These are phyloP conservation scores for Filobasidium wieringae DNA, from an alignment of 768 basidiomycete species.

Conservation along the genomic window DNA sequence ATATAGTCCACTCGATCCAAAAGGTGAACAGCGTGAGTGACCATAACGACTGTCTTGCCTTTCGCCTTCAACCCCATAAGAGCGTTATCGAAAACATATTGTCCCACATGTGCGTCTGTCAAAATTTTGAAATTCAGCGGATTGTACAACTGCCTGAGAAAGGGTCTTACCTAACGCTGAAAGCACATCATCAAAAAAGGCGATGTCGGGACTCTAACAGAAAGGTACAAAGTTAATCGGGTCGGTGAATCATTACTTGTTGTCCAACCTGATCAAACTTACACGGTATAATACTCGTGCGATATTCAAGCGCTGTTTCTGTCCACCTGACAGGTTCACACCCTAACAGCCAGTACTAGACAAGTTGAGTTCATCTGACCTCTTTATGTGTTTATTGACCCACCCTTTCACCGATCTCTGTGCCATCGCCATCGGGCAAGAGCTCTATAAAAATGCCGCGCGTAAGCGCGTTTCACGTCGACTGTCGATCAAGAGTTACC, in stretches of 20 bases:
- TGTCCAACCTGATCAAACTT: too few relatives aligned
- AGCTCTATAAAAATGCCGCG: too few relatives aligned
- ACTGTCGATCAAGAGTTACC: too few relatives aligned
- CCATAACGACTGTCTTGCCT: slow-evolving; percentile 49
- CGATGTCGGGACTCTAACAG: slow-evolving; percentile 24
- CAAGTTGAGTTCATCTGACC: too few relatives aligned
- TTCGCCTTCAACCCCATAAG: slow-evolving; percentile 45
- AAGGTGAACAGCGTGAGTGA: slow-evolving; percentile 51
- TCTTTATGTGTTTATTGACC: too few relatives aligned
- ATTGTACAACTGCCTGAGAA: too few relatives aligned
- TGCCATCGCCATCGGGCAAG: slow-evolving; percentile 59
- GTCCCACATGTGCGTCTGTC: slow-evolving; percentile 65
- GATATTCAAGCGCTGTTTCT: slow-evolving; percentile 54
- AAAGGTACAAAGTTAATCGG: too few relatives aligned
- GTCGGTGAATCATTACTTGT: too few relatives aligned
- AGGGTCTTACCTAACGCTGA: too few relatives aligned
- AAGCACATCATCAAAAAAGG: slow-evolving; percentile 28
- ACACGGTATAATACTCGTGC: slow-evolving; percentile 58
- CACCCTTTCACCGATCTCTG: slow-evolving; percentile 48
- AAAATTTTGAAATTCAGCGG: too few relatives aligned
- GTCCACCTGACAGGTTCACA: slow-evolving; percentile 46
- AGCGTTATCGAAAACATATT: slow-evolving; percentile 56
- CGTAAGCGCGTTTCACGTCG: too few relatives aligned
- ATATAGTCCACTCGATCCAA: slow-evolving; percentile 46
- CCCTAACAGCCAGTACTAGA: too few relatives aligned